A percentile compares a stretch with the other conserved stretches of the same genome.
Conservation (phyloP, 2,329 filamentous ascomycete genomes). For the Pseudogymnoascus sp. region DNA sequence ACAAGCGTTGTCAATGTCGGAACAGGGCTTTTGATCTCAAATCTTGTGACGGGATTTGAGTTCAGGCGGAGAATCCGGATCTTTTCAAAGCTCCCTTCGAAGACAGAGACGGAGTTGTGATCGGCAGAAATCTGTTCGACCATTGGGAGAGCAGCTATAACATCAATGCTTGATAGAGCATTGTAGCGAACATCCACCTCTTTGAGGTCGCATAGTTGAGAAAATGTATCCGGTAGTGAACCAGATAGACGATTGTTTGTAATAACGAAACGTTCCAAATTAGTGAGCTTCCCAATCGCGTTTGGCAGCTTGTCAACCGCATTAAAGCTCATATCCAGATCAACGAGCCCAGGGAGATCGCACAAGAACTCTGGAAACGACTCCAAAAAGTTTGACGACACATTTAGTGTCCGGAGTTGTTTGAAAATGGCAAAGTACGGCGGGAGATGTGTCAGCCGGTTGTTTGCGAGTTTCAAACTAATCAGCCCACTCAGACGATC, state of each 20-base stretch:
- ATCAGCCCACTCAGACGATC: constrained; percentile 66
- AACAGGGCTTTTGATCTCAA: constrained; percentile 69
- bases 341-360: constrained; percentile 71
- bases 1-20: constrained; percentile 81
- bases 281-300: constrained; percentile 66
- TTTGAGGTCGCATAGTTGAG: constrained; percentile 60
- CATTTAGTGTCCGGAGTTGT: constrained; percentile 71
- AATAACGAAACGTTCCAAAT: constrained; percentile 82
- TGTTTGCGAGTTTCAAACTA: constrained; percentile 90
- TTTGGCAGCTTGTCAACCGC: constrained; percentile 70
- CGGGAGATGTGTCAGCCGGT: constrained; percentile 72
- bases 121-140: constrained; percentile 83
- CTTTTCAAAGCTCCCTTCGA: constrained; percentile 78
- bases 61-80: constrained; percentile 82
- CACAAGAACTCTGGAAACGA: constrained; percentile 81
- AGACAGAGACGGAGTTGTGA: constrained; percentile 86
- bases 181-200: constrained; percentile 97
- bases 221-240: constrained; percentile 64
- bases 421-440: constrained; percentile 75
- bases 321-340: constrained; percentile 96
- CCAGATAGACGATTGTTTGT: constrained; percentile 87
- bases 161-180: constrained; percentile 76
- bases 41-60: constrained; percentile 90
- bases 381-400: constrained; percentile 87
- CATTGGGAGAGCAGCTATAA: constrained; percentile 73